Evolutionary conservation across 108 stramenopile genomes (phyloP).

Genomic region (Nitzschia putrida): DNA sequence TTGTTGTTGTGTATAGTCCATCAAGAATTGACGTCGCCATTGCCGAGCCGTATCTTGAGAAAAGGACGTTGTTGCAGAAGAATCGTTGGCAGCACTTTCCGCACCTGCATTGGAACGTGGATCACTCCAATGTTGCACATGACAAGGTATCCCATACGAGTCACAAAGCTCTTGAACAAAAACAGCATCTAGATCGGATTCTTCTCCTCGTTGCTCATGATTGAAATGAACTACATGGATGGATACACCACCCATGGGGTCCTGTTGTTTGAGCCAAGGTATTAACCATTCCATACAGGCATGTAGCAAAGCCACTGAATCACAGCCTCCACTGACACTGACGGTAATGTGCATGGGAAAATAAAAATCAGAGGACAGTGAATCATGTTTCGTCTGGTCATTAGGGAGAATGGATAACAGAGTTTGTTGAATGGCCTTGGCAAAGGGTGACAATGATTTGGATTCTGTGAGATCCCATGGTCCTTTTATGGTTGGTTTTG

Average conservation of each 20-base stretch:
- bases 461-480: too few species aligned
- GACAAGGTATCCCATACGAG: conserved; percentile 56
- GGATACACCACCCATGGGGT: conserved; percentile 16
- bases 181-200: conserved; percentile 63
- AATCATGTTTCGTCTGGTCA: too few species aligned
- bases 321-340: conserved; percentile 87
- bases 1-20: conserved; percentile 27
- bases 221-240: conserved; percentile 86
- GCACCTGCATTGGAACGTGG: too few species aligned
- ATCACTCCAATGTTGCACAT: conserved; percentile 60
- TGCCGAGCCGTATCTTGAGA: conserved; percentile 80
- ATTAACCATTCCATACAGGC: conserved; percentile 42
- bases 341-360: background rate
- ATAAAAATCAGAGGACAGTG: background rate
- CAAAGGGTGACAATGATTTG: background rate
- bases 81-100: too few species aligned
- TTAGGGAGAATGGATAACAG: background rate
- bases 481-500: too few species aligned
- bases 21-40: conserved; percentile 64
- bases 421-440: background rate
- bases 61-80: conserved; percentile 34
- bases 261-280: background rate
- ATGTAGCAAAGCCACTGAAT: conserved; percentile 85
- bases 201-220: conserved; percentile 72
- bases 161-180: conserved; percentile 64